Conservation (phyloP, 176 grass and related monocot genomes). For the Avena insularis region DNA sequence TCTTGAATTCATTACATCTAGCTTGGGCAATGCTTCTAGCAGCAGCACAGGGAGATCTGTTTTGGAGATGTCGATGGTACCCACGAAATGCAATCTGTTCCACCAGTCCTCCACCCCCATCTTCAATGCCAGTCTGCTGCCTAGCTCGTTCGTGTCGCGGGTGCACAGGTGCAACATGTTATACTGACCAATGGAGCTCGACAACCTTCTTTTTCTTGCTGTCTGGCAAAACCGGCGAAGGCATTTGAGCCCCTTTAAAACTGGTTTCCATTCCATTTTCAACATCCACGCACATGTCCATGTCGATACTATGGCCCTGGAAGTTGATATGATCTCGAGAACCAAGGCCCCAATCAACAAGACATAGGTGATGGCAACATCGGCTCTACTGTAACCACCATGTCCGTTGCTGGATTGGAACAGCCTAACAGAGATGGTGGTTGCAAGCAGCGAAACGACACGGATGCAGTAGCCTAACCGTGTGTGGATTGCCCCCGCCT, state of each 20-base stretch:
- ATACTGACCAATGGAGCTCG: background rate
- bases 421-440: background rate
- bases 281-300: background rate
- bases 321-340: background rate
- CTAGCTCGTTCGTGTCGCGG: background rate
- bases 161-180: background rate
- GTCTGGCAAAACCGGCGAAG: background rate
- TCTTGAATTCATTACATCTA: constrained; percentile 37
- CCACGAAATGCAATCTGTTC: background rate
- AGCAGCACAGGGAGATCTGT: constrained; percentile 31
- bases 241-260: background rate
- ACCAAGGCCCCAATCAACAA: constrained; percentile 43
- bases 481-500: constrained; percentile 31
- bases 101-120: background rate
- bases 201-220: background rate
- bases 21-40: constrained; percentile 21
- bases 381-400: background rate
- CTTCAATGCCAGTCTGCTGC: background rate
- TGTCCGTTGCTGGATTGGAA: constrained; percentile 2
- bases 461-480: background rate
- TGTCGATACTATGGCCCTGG: background rate
- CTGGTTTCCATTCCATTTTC: background rate
- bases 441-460: constrained; percentile 2
- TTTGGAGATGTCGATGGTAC: background rate
- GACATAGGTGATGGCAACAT: constrained; percentile 4